These are phyloP conservation scores for Malassezia nana DNA, from an alignment of 1,284 basidiomycete genomes.

Conservation along the genomic window DNA sequence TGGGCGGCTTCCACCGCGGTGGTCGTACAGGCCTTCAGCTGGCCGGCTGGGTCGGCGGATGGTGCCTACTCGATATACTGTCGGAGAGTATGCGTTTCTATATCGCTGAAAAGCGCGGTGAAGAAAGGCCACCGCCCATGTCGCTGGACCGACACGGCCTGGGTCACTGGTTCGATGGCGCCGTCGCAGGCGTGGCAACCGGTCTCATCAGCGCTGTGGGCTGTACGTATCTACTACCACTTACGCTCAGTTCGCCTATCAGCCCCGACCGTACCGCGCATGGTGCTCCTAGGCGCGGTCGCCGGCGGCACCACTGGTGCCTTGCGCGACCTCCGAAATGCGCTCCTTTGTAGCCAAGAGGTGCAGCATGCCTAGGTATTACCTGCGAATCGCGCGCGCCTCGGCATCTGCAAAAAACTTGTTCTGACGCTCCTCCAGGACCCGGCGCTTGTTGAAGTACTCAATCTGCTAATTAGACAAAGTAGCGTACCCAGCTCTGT, in stretches of 20 bases:
- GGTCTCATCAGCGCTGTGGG: conserved; percentile 20
- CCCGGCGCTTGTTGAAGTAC: conserved; percentile 46
- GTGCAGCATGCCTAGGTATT: conserved; percentile 1
- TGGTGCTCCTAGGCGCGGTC: conserved; percentile 9
- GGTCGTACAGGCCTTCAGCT: conserved; percentile 25
- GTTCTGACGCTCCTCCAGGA: conserved; percentile 42
- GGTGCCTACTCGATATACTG: conserved; percentile 28
- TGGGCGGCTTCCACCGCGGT: conserved; percentile 33
- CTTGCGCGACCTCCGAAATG: conserved; percentile 15
- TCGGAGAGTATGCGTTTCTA: conserved; percentile 1
- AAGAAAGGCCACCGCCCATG: background rate
- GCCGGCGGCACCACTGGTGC: conserved; percentile 12
- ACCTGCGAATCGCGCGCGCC: conserved; percentile 3
- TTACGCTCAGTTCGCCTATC: conserved; percentile 6
- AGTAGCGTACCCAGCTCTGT: conserved; percentile 42
- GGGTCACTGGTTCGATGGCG: conserved; percentile 38
- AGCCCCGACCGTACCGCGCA: conserved; percentile 2
- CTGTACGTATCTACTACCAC: conserved; percentile 16
- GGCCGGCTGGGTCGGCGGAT: conserved; percentile 31
- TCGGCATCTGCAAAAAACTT: conserved; percentile 29
- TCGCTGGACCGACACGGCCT: conserved; percentile 18
- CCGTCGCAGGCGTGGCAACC: conserved; percentile 25
- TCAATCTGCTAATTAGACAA: conserved; percentile 27
- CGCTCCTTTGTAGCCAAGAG: background rate
- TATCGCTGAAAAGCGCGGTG: background rate